Evolutionary conservation across 2,329 filamentous ascomycete genomes (phyloP).

Genomic region (Cladophialophora psammophila): DNA sequence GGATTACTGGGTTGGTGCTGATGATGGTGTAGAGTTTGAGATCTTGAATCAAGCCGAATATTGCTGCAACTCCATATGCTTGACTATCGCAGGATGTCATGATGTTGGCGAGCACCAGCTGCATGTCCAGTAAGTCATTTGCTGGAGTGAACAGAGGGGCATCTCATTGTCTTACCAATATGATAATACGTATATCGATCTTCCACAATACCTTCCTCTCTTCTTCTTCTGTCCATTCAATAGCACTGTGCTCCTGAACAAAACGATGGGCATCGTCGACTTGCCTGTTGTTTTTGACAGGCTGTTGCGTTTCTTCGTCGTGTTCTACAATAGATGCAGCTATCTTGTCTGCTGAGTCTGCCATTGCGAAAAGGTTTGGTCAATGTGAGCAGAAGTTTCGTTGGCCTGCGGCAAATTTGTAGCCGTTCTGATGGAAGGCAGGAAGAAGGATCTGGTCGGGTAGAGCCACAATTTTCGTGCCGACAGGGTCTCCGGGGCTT

Average conservation of each 20-base stretch:
- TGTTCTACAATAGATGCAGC: constrained; percentile 1
- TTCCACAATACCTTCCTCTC: neutral
- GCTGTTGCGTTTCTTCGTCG: constrained; percentile 8
- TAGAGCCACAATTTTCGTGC: neutral
- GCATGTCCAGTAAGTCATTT: neutral
- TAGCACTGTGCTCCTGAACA: neutral
- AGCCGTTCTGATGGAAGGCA: neutral
- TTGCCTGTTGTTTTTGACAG: neutral
- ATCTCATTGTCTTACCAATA: neutral
- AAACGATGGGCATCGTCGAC: neutral
- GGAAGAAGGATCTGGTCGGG: neutral
- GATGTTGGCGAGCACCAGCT: constrained; percentile 4
- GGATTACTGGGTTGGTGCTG: neutral
- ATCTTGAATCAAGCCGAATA: constrained; percentile 8
- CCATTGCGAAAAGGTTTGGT: neutral
- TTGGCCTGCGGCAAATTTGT: neutral
- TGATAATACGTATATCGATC: neutral
- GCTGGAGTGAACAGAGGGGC: neutral
- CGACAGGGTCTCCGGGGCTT: neutral
- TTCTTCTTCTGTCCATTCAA: neutral
- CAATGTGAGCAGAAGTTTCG: neutral
- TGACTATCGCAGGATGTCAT: neutral
- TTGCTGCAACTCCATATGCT: neutral
- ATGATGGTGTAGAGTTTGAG: constrained; percentile 3
- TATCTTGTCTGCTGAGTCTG: neutral